These are phyloP conservation scores for Chrysoporthe puriensis DNA, from an alignment of 2,329 filamentous ascomycete genomes.

Conservation along the genomic window DNA sequence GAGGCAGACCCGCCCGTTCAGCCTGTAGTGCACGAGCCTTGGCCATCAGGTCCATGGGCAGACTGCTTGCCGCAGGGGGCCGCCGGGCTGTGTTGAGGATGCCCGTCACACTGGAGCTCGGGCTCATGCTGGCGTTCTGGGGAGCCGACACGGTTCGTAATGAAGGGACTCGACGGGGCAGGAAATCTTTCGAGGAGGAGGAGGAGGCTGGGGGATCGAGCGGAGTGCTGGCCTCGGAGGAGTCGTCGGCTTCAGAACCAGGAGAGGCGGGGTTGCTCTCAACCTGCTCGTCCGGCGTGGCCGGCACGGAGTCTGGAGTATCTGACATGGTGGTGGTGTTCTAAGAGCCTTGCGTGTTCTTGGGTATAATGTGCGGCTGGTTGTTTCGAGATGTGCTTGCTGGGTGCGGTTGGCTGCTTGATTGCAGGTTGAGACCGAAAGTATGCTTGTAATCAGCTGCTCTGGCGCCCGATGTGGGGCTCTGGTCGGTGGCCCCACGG, in stretches of 20 bases:
- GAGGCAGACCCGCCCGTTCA: slow-evolving; percentile 38
- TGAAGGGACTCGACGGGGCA: slow-evolving; percentile 58
- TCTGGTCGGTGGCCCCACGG: not conserved
- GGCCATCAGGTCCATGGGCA: slow-evolving; percentile 47
- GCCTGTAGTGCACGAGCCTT: slow-evolving; percentile 43
- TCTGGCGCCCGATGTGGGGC: not conserved
- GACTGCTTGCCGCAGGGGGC: slow-evolving; percentile 46
- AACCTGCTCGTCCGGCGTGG: slow-evolving; percentile 50
- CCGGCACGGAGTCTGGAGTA: slow-evolving; percentile 41
- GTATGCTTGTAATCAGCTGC: slow-evolving; percentile 6
- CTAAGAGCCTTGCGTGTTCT: not conserved
- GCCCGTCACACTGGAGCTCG: slow-evolving; percentile 83
- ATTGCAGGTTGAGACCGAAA: not conserved
- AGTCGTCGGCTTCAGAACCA: slow-evolving; percentile 44
- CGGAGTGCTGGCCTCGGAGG: slow-evolving; percentile 54
- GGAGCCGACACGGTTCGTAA: slow-evolving; percentile 64
- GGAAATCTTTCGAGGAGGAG: slow-evolving; percentile 34
- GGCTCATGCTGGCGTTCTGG: slow-evolving; percentile 62
- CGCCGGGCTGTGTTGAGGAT: slow-evolving; percentile 69
- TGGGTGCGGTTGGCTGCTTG: not conserved
- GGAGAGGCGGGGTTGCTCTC: slow-evolving; percentile 48
- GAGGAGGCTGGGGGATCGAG: slow-evolving; percentile 44
- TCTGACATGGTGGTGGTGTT: slow-evolving; percentile 34
- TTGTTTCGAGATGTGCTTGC: slow-evolving; percentile 17
- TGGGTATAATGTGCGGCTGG: not conserved